Percentiles rank a stretch among this genome's conserved stretches.
phyloP scores from a whole-genome alignment of 139 green algal species.

The Micractinium conductrix region DNA sequence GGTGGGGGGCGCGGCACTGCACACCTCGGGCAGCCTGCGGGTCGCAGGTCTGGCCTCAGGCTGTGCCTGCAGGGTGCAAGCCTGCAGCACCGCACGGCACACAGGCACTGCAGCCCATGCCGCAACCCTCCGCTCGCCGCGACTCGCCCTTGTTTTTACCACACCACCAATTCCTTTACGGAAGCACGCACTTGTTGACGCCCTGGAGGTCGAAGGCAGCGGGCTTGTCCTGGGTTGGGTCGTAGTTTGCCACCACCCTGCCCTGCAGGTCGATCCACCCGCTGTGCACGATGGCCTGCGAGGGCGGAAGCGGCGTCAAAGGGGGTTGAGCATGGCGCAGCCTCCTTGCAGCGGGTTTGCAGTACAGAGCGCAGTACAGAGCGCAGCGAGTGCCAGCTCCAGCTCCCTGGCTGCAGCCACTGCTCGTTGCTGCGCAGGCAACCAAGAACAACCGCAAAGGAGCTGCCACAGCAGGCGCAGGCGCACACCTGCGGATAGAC shows the following conservation, averaged over 20 bases:
- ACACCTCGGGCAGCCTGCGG: not conserved
- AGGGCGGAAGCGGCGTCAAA: too few species aligned
- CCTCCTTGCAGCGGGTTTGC: not conserved
- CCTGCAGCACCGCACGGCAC: too few species aligned
- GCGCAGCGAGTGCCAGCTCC: not conserved
- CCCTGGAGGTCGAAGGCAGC: conserved; percentile 7
- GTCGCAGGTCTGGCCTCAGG: not conserved
- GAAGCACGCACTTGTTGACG: not conserved
- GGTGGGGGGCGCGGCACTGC: not conserved
- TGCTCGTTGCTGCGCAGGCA: too few species aligned
- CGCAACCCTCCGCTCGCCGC: not conserved
- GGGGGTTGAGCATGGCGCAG: not conserved
- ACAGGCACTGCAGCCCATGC: not conserved
- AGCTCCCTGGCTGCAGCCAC: not conserved
- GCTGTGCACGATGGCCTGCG: conserved; percentile 27
- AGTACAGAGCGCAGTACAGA: not conserved
- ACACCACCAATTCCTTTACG: not conserved
- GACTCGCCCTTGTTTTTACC: not conserved
- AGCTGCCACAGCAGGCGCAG: not conserved
- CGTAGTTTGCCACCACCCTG: conserved; percentile 1
- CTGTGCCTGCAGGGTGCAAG: not conserved
- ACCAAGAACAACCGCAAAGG: not conserved
- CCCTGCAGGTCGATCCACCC: conserved; percentile 21
- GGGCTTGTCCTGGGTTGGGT: conserved; percentile 11
- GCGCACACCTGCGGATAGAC: not conserved